Conservation (phyloP, 305 asterid genomes). For the Ilex paraguariensis region DNA sequence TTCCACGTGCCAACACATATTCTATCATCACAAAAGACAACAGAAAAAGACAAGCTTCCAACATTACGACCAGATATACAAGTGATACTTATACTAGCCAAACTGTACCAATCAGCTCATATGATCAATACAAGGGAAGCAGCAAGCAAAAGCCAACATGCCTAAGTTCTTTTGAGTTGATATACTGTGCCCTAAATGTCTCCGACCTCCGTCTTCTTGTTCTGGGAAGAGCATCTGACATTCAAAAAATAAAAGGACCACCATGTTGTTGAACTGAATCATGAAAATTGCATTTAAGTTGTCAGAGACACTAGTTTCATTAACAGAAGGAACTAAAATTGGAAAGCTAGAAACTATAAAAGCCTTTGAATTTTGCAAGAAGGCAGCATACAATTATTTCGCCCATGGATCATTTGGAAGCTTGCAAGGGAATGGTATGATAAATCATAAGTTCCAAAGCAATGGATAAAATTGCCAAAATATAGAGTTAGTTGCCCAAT, state of each 20-base stretch:
- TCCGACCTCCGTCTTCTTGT: conserved; percentile 85
- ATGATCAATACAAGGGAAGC: background rate
- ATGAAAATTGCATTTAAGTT: no score
- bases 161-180: conserved; percentile 78
- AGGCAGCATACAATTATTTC: no score
- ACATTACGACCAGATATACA: background rate
- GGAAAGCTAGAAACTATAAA: no score
- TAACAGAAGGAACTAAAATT: no score
- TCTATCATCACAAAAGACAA: conserved; percentile 30
- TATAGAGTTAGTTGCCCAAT: no score
- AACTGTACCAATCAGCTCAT: background rate
- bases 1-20: conserved; percentile 77
- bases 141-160: conserved; percentile 18
- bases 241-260: background rate
- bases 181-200: conserved; percentile 87
- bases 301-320: no score
- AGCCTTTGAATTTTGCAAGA: no score
- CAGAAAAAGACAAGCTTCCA: conserved; percentile 14
- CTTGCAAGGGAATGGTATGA: no score
- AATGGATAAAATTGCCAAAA: no score
- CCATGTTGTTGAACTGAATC: no score
- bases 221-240: conserved; percentile 34
- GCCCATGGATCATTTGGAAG: no score
- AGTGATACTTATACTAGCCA: background rate
- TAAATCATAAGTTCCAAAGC: no score